These are phyloP conservation scores for Phytopythium boreale DNA, from an alignment of 352 stramenopile genomes.

Conservation along the genomic window DNA sequence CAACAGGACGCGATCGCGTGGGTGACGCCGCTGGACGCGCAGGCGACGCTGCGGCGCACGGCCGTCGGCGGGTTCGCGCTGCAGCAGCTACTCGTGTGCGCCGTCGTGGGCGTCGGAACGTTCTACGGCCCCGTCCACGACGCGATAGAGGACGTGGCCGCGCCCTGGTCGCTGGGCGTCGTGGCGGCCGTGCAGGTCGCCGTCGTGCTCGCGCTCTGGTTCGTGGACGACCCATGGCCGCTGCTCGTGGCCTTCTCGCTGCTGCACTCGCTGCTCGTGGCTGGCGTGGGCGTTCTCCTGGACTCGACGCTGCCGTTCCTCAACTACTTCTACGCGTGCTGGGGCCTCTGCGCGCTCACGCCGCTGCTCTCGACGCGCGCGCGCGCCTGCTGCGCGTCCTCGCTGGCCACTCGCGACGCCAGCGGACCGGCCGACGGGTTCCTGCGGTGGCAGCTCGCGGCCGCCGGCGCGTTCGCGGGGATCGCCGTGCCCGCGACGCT, in stretches of 20 bases:
- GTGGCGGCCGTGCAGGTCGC: slow-evolving; percentile 1
- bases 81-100: slow-evolving; percentile 5
- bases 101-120: slow-evolving; percentile 2
- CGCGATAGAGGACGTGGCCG: not conserved
- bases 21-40: not conserved
- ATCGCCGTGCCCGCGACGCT: not conserved
- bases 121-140: not conserved
- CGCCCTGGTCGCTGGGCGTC: not conserved
- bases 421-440: not conserved
- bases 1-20: not conserved
- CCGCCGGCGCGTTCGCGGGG: slow-evolving; percentile 2
- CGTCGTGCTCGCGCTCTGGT: slow-evolving; percentile 9
- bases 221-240: slow-evolving; percentile 9
- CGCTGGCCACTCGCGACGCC: not conserved
- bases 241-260: slow-evolving; percentile 7
- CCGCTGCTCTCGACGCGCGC: not conserved
- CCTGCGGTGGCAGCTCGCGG: slow-evolving; percentile 3
- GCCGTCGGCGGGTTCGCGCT: slow-evolving; percentile 6
- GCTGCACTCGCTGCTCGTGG: slow-evolving; percentile 7
- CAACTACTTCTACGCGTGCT: slow-evolving; percentile 5
- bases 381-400: not conserved
- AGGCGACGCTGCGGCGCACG: slow-evolving; percentile 3
- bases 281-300: not conserved
- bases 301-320: slow-evolving; percentile 7
- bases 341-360: slow-evolving; percentile 7